These are phyloP conservation scores for Ceratocystis huliohia DNA, from an alignment of 2,329 filamentous ascomycete species.

Conservation along the genomic window DNA sequence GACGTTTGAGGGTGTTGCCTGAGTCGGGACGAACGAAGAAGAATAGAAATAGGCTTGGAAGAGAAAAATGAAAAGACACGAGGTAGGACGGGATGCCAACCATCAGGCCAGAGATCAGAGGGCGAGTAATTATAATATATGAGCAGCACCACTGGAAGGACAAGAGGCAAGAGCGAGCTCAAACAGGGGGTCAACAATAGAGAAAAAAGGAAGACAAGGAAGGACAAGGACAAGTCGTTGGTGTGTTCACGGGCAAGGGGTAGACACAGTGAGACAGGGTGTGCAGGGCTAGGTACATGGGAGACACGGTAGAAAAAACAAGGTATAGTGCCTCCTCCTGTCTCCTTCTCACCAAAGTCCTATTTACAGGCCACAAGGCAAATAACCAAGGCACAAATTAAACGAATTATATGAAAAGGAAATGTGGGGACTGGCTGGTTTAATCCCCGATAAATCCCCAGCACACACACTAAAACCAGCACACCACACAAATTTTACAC, in stretches of 20 bases:
- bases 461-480: background rate
- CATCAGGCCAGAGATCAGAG: background rate
- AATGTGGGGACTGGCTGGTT: background rate
- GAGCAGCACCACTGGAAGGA: background rate
- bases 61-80: background rate
- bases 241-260: background rate
- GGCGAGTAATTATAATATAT: background rate
- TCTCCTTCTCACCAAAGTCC: background rate
- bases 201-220: background rate
- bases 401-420: background rate
- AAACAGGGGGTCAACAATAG: background rate
- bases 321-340: background rate
- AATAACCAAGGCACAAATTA: background rate
- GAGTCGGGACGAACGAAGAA: background rate
- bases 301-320: background rate
- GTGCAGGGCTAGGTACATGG: background rate
- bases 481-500: background rate
- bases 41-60: background rate
- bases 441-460: background rate
- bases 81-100: background rate
- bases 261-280: background rate
- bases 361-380: constrained; percentile 1
- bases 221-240: background rate
- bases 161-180: background rate
- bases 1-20: background rate